These are phyloP conservation scores for Cichorium intybus DNA, from an alignment of 140 eudicot genomes.

Conservation along the genomic window DNA sequence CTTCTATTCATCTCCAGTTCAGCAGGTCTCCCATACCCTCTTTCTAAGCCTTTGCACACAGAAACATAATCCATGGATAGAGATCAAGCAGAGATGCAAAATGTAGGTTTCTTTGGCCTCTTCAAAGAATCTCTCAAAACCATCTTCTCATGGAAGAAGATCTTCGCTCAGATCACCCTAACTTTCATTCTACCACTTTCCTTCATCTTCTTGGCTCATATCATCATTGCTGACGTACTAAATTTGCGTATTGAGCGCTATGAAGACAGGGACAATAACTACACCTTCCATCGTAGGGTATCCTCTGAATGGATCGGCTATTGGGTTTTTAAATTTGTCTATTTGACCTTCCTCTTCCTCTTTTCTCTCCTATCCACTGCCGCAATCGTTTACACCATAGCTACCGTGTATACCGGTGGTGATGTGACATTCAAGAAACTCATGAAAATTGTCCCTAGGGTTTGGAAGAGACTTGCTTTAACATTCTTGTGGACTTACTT, in stretches of 20 bases:
- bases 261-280: not conserved
- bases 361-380: conserved; percentile 44
- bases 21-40: not conserved
- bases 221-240: conserved; percentile 4
- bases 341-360: conserved; percentile 27
- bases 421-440: conserved; percentile 38
- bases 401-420: conserved; percentile 30
- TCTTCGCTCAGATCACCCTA: conserved; percentile 32
- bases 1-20: conserved; percentile 1
- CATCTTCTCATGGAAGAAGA: conserved; percentile 40
- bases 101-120: conserved; percentile 41
- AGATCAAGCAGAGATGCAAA: conserved; percentile 41
- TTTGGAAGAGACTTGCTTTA: conserved; percentile 45
- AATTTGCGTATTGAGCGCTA: conserved; percentile 8
- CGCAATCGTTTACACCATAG: conserved; percentile 41
- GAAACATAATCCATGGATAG: conserved; percentile 29
- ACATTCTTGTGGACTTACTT: conserved; percentile 42
- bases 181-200: conserved; percentile 42
- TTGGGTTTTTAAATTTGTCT: conserved; percentile 36
- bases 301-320: conserved; percentile 30
- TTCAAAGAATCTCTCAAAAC: conserved; percentile 39
- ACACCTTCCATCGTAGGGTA: not conserved
- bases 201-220: conserved; percentile 32
- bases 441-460: conserved; percentile 34
- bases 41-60: not conserved